Percentiles rank a stretch among this genome's conserved stretches.
phyloP scores from a whole-genome alignment of 169 alveolate genomes.

The Plasmodium chabaudi region DNA sequence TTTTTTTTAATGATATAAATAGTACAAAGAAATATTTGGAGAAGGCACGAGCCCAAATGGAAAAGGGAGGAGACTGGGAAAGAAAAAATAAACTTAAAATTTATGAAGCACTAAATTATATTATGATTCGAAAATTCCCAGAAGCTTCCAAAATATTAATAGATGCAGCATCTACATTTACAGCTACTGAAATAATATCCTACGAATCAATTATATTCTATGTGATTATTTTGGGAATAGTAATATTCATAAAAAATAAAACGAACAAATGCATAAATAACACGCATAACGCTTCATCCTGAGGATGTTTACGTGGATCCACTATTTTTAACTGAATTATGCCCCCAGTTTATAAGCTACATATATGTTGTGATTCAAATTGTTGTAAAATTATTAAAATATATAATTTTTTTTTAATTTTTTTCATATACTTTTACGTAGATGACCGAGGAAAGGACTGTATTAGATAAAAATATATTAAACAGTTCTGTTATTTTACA shows the following conservation, averaged over 20 bases:
- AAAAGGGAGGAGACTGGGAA: slow-evolving; percentile 99
- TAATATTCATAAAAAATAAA: background rate
- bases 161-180: slow-evolving; percentile 94
- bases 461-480: slow-evolving; percentile 88
- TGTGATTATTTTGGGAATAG: slow-evolving; percentile 92
- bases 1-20: slow-evolving; percentile 80
- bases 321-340: no score
- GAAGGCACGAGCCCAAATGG: slow-evolving; percentile 88
- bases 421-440: slow-evolving; percentile 43
- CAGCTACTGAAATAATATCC: slow-evolving; percentile 94
- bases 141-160: slow-evolving; percentile 90
- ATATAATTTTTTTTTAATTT: background rate
- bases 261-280: background rate
- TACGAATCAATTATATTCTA: slow-evolving; percentile 93
- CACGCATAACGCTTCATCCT: no score
- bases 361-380: no score
- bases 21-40: slow-evolving; percentile 79
- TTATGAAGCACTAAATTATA: slow-evolving; percentile 90
- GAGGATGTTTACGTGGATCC: no score
- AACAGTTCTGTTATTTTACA: slow-evolving; percentile 93
- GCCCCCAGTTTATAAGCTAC: no score
- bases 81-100: slow-evolving; percentile 96
- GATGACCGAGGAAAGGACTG: slow-evolving; percentile 88
- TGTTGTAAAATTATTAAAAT: background rate
- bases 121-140: slow-evolving; percentile 91